Conservation (phyloP, 2,329 filamentous ascomycete genomes). For the Fusarium citri region DNA sequence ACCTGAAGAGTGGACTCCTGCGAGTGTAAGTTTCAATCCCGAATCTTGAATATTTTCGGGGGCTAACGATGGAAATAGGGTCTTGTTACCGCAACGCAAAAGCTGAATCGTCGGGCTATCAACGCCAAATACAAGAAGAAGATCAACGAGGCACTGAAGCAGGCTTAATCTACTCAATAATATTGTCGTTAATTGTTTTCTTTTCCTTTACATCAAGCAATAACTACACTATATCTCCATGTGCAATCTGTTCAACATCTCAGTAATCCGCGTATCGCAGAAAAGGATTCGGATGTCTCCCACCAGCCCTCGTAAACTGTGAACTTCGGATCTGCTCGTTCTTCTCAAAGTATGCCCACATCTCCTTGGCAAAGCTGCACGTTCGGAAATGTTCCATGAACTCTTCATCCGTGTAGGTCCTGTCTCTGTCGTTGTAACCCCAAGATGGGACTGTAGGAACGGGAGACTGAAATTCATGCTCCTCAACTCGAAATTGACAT, state of each 20-base stretch:
- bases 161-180: neutral
- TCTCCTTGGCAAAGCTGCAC: neutral
- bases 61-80: constrained; percentile 55
- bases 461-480: neutral
- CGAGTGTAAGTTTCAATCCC: constrained; percentile 70
- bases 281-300: neutral
- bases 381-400: constrained; percentile 12
- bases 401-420: constrained; percentile 1
- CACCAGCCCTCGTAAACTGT: neutral
- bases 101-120: constrained; percentile 65
- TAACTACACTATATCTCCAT: neutral
- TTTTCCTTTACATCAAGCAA: no score
- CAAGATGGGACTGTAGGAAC: neutral
- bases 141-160: constrained; percentile 49
- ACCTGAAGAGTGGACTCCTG: constrained; percentile 88
- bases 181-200: neutral
- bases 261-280: neutral
- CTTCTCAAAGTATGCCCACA: constrained; percentile 5
- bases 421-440: constrained; percentile 22
- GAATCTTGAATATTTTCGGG: no score
- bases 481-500: constrained; percentile 22
- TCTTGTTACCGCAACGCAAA: constrained; percentile 69
- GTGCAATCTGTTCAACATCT: neutral
- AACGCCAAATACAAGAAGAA: constrained; percentile 61
- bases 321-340: neutral